Evolutionary conservation across 2,329 filamentous ascomycete species (phyloP).

Genomic region (Botrytis cinerea): DNA sequence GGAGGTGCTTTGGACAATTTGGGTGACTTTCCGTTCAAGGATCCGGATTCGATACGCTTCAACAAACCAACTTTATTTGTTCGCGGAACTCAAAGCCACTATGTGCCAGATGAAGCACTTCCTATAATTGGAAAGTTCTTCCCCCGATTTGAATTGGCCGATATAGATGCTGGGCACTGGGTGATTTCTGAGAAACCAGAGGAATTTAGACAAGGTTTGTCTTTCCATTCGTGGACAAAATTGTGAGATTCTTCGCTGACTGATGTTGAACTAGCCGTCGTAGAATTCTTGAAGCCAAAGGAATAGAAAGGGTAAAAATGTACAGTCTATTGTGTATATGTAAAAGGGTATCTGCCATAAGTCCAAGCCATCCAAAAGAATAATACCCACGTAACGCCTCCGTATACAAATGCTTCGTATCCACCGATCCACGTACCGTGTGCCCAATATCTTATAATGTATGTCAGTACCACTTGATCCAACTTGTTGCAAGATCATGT

Average conservation of each 20-base stretch:
- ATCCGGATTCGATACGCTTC: slow-evolving; percentile 68
- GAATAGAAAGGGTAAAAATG: slow-evolving; percentile 45
- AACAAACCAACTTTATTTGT: slow-evolving; percentile 80
- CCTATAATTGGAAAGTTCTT: slow-evolving; percentile 83
- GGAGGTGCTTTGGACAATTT: slow-evolving; percentile 69
- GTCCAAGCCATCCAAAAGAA: slow-evolving; percentile 26
- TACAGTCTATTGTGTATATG: slow-evolving; percentile 38
- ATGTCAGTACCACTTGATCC: not conserved
- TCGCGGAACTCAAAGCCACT: slow-evolving; percentile 73
- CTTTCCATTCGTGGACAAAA: not conserved
- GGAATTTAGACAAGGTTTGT: slow-evolving; percentile 70
- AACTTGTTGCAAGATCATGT: not conserved
- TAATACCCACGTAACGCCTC: slow-evolving; percentile 28
- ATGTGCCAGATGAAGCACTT: slow-evolving; percentile 77
- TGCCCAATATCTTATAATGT: not conserved
- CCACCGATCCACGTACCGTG: not conserved
- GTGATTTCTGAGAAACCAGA: slow-evolving; percentile 86
- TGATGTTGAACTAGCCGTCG: slow-evolving; percentile 52
- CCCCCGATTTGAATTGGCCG: slow-evolving; percentile 70
- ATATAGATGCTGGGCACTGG: slow-evolving; percentile 84
- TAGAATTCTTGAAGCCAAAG: slow-evolving; percentile 59
- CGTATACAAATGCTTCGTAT: slow-evolving; percentile 9
- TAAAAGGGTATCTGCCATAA: slow-evolving; percentile 41
- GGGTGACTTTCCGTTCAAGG: slow-evolving; percentile 81
- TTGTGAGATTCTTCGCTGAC: slow-evolving; percentile 23